Percentiles rank a stretch among this genome's conserved stretches.
These are phyloP conservation scores for Schwanniomyces etchellsii DNA, from an alignment of 1,139 yeast species.

Conservation along the genomic window DNA sequence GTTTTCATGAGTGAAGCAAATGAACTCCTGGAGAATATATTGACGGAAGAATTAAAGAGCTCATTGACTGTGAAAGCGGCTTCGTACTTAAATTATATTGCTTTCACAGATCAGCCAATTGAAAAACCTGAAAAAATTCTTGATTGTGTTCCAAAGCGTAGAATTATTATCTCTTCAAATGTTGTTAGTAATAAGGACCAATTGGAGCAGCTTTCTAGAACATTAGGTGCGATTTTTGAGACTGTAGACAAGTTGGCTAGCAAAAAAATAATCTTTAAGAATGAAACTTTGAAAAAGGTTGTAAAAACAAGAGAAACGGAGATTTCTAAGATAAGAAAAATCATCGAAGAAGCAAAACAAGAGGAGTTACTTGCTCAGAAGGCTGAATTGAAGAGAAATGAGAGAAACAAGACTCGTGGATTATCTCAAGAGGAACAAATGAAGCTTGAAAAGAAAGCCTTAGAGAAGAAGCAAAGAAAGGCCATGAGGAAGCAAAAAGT, in stretches of 20 bases:
- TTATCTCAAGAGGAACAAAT: conserved; percentile 69
- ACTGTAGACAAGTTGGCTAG: conserved; percentile 49
- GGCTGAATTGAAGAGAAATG: conserved; percentile 63
- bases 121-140: conserved; percentile 56
- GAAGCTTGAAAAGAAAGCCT: conserved; percentile 64
- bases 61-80: conserved; percentile 49
- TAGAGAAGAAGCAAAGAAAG: conserved; percentile 38
- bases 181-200: conserved; percentile 43
- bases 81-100: conserved; percentile 48
- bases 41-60: conserved; percentile 44
- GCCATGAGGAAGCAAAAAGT: conserved; percentile 34
- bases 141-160: conserved; percentile 52
- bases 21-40: conserved; percentile 68
- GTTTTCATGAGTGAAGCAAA: conserved; percentile 88
- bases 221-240: conserved; percentile 48
- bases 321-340: conserved; percentile 51
- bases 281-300: conserved; percentile 73
- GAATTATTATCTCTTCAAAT: conserved; percentile 46
- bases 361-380: conserved; percentile 67
- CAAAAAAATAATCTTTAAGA: conserved; percentile 42
- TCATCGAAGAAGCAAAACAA: conserved; percentile 54
- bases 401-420: conserved; percentile 49
- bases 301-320: conserved; percentile 71
- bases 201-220: conserved; percentile 38
- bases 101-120: conserved; percentile 77